Percentiles rank a stretch among this genome's conserved stretches.
Conservation (phyloP, 345 rosid species). For the Dipteronia dyeriana region DNA sequence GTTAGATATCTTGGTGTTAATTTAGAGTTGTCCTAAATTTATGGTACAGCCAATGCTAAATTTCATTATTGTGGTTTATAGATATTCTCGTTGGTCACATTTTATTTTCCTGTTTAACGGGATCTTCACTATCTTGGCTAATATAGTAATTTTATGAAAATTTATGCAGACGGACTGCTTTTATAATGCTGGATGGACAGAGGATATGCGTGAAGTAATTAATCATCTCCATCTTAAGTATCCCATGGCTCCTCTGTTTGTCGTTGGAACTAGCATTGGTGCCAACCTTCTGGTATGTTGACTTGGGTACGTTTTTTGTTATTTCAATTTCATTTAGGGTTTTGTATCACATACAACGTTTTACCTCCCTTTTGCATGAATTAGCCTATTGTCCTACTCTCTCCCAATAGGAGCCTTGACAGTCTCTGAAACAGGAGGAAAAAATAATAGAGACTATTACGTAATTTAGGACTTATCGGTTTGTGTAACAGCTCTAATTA, state of each 20-base stretch:
- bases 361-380: not conserved
- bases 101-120: not conserved
- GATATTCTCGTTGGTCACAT: not conserved
- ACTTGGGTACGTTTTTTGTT: not conserved
- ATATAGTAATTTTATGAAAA: not conserved
- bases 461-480: not conserved
- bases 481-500: not conserved
- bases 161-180: conserved; percentile 81
- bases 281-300: conserved; percentile 77
- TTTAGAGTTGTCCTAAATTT: not conserved
- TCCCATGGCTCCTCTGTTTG: conserved; percentile 86
- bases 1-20: not conserved
- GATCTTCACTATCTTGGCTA: not conserved
- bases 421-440: not conserved
- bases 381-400: not conserved
- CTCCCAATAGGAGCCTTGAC: not conserved
- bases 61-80: not conserved
- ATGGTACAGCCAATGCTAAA: not conserved
- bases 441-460: not conserved
- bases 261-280: conserved; percentile 90
- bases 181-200: conserved; percentile 95
- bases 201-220: conserved; percentile 60
- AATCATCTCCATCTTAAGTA: conserved; percentile 57
- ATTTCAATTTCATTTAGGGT: not conserved
- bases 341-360: not conserved